phyloP scores from a whole-genome alignment of 2,329 filamentous ascomycete species.

The Xylaria sp. region DNA sequence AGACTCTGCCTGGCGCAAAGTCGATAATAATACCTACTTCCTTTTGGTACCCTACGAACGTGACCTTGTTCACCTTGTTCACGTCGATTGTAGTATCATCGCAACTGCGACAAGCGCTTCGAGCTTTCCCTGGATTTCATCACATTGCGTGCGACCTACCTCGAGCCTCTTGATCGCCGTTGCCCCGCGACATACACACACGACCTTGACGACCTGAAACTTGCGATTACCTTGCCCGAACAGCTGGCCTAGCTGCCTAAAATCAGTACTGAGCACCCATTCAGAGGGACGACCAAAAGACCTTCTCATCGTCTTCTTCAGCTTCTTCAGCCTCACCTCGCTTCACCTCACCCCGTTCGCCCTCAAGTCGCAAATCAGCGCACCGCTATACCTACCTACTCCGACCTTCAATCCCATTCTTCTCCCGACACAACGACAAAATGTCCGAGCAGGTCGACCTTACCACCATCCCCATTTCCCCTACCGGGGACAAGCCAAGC shows the following conservation, averaged over 20 bases:
- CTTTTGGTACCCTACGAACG: not conserved
- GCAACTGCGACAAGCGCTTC: not conserved
- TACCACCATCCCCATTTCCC: slow-evolving; percentile 69
- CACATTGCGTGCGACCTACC: not conserved
- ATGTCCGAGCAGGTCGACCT: slow-evolving; percentile 65
- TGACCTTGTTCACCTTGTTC: not conserved
- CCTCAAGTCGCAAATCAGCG: not conserved
- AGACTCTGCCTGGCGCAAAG: slow-evolving; percentile 33
- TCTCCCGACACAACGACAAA: slow-evolving; percentile 19
- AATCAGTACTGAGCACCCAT: no score
- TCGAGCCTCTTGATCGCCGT: no score
- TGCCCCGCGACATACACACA: no score
- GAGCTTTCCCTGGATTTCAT: no score
- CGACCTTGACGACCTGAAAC: not conserved
- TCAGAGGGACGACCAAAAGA: no score
- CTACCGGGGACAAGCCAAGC: slow-evolving; percentile 61
- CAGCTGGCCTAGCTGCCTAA: not conserved
- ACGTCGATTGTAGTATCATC: not conserved
- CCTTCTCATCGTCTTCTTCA: no score
- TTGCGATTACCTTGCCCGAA: not conserved
- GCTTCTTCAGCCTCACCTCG: not conserved
- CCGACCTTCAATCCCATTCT: slow-evolving; percentile 1
- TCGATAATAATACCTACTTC: slow-evolving; percentile 3
- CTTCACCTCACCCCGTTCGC: not conserved
- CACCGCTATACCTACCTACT: slow-evolving; percentile 7